Base-by-base conservation (phyloP, 2,329 filamentous ascomycete species). In the Exophiala mesophila region DNA sequence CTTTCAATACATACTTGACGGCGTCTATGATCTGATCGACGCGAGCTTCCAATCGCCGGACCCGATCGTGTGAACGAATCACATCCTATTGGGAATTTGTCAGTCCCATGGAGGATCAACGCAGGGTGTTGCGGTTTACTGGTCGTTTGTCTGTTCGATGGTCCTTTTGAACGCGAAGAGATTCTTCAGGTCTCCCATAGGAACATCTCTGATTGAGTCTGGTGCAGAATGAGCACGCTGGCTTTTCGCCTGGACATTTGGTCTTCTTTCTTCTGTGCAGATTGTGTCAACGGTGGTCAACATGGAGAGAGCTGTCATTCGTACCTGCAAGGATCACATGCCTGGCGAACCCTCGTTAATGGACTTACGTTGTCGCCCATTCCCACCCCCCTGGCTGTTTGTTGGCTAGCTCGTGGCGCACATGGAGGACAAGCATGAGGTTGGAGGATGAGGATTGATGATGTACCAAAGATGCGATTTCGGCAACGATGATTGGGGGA, bases 181-280 rank as follows among this genome's bases (percentile, higher is more conserved):
- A 12, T 17, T 41, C 41, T 13, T 24, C 29, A 15, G 9, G 30
- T 28, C 57, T 58, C 5, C 64, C 64, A 54, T 74, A 74, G 10
- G 62, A 56, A 47, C 72, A 75, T 45, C 55, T 55, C 52, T 74
- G 71, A 4, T 65, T 62, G 20, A 74, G 59, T n/a, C 72, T 64
- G 21, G 64, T 60, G 56, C 72, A 75, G 38, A 70, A 64, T 2
- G 71, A 73, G 52, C 72, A 75, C 0, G 62, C 52, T 0, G 72
- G 72, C 42, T 69, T 65, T 50, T 74, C 71, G 6, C 72, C 72
- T 1, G 70, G 69, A 46, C 72, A 75, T 57, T 66, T 66, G 20
- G 69, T 67, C 54, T 75, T 75, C 55, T 74, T 75, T 30, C 71
- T 64, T 44, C 71, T 74, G 41, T 31, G 29, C n/a, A 32, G 30